Evolutionary conservation across 345 rosid species (phyloP).

Genomic region (Orychophragmus violaceus): DNA sequence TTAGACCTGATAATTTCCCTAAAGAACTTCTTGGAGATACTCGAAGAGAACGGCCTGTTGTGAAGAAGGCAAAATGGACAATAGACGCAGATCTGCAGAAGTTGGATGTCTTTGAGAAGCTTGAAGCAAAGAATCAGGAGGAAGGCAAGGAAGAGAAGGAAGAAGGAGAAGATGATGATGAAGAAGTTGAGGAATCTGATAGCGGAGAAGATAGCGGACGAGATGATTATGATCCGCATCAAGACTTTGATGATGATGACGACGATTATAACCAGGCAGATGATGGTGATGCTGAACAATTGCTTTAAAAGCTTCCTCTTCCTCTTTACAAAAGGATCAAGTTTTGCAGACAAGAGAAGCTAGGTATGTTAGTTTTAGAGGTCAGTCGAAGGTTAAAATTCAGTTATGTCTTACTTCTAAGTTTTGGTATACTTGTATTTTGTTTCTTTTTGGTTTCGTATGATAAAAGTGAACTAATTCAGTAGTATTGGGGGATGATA

Average conservation of each 20-base stretch:
- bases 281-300: not conserved
- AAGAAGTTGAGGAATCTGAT: conserved; percentile 15
- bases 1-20: conserved; percentile 33
- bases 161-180: conserved; percentile 15
- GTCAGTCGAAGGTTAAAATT: not conserved
- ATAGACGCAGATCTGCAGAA: conserved; percentile 21
- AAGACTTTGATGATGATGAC: not conserved
- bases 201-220: too few relatives aligned
- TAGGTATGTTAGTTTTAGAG: too few relatives aligned
- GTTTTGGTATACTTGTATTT: too few relatives aligned
- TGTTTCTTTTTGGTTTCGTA: too few relatives aligned
- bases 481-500: too few relatives aligned
- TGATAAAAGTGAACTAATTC: too few relatives aligned
- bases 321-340: not conserved
- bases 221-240: conserved; percentile 16
- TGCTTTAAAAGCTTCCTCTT: not conserved
- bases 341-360: too few relatives aligned
- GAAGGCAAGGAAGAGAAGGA: conserved; percentile 17
- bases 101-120: conserved; percentile 27
- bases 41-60: conserved; percentile 26
- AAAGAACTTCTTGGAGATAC: conserved; percentile 31
- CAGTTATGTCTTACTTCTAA: too few relatives aligned
- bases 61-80: conserved; percentile 20
- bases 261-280: not conserved
- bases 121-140: conserved; percentile 26